A percentile compares a stretch with the other conserved stretches of the same genome.
These are phyloP conservation scores for Huntiella abstrusa DNA, from an alignment of 2,329 filamentous ascomycete species.

Conservation along the genomic window DNA sequence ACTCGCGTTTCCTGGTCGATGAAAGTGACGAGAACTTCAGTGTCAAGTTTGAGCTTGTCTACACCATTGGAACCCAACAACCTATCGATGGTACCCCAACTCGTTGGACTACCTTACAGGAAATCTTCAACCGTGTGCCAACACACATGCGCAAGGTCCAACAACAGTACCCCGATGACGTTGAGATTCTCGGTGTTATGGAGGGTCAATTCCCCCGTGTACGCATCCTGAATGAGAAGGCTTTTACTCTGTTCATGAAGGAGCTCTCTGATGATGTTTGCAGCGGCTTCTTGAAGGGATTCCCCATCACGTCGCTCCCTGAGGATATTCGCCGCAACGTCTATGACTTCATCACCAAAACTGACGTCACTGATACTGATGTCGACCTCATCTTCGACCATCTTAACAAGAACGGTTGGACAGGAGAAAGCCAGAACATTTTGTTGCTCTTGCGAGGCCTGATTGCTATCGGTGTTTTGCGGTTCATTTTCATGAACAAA, in stretches of 20 bases:
- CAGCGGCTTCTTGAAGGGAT: conserved; percentile 20
- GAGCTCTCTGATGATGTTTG: conserved; percentile 25
- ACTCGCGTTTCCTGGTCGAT: conserved; percentile 38
- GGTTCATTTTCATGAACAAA: conserved; percentile 34
- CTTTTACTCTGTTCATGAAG: conserved; percentile 1
- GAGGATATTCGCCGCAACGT: conserved; percentile 17
- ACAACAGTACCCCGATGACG: conserved; percentile 17
- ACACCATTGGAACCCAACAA: conserved; percentile 37
- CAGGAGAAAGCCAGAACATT: conserved; percentile 16
- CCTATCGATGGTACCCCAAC: conserved; percentile 32
- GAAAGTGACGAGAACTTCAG: conserved; percentile 47
- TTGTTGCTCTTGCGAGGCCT: conserved; percentile 36
- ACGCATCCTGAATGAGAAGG: conserved; percentile 25
- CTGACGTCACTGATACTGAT: conserved; percentile 13
- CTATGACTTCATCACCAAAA: conserved; percentile 25
- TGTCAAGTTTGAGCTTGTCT: conserved; percentile 41
- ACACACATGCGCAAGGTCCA: conserved; percentile 17
- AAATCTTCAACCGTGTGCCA: conserved; percentile 27
- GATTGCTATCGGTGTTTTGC: conserved; percentile 33
- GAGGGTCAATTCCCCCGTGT: conserved; percentile 27
- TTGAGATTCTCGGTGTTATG: conserved; percentile 22
- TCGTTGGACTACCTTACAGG: conserved; percentile 37
- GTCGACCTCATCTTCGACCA: conserved; percentile 21
- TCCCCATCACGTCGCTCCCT: conserved; percentile 24
- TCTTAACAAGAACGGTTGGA: conserved; percentile 17